A percentile compares a stretch with the other conserved stretches of the same genome.
phyloP scores from a whole-genome alignment of 495 filamentous ascomycete species.

The Neurospora sp. region DNA sequence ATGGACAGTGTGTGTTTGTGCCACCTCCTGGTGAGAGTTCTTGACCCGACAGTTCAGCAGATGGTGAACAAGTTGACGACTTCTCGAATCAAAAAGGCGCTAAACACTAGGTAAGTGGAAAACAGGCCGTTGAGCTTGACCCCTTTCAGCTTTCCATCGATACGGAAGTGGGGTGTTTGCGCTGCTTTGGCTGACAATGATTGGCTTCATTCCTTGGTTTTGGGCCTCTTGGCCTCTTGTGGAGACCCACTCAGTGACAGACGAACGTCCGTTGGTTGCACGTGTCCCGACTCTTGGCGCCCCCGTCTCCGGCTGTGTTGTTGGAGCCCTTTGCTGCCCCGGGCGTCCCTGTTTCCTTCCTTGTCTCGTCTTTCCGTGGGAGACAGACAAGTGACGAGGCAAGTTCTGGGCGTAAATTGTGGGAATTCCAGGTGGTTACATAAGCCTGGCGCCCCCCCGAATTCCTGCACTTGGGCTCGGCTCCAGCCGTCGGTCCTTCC shows the following conservation, averaged over 20 bases:
- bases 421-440: background rate
- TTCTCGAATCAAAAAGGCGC: background rate
- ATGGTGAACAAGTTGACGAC: background rate
- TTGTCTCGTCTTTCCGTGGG: background rate
- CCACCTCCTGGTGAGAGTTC: background rate
- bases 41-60: background rate
- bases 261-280: background rate
- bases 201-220: background rate
- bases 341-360: background rate
- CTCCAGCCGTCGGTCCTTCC: slow-evolving; percentile 3
- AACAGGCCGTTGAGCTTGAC: background rate
- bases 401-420: background rate
- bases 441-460: background rate
- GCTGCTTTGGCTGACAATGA: background rate
- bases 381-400: background rate
- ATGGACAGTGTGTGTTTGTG: background rate
- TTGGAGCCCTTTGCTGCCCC: background rate
- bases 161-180: background rate
- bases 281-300: background rate
- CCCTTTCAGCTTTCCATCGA: background rate
- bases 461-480: slow-evolving; percentile 4
- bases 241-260: background rate
- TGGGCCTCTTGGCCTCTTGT: background rate
- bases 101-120: background rate
- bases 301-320: background rate